These are phyloP conservation scores for Morella rubra DNA, from an alignment of 306 rosid genomes.

Conservation along the genomic window DNA sequence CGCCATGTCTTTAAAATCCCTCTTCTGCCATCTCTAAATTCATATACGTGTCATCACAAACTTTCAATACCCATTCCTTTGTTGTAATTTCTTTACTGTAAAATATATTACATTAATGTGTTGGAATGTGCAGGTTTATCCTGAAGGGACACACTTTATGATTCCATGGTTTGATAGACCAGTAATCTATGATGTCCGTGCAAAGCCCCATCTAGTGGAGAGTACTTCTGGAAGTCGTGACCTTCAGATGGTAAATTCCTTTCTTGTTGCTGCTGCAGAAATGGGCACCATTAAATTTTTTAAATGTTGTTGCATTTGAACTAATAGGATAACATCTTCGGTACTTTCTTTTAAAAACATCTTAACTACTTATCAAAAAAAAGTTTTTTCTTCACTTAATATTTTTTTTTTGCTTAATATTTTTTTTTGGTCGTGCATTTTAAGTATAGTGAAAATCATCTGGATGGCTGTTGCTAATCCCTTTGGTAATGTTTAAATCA, in stretches of 20 bases:
- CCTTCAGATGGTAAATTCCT: constrained; percentile 66
- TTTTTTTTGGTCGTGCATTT: background rate
- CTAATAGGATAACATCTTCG: too few relatives aligned
- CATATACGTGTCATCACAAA: background rate
- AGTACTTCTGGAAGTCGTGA: constrained; percentile 82
- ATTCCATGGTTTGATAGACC: constrained; percentile 94
- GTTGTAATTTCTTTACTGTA: background rate
- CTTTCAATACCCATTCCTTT: background rate
- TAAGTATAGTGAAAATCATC: background rate
- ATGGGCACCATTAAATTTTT: background rate
- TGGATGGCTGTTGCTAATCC: background rate
- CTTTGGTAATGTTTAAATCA: background rate
- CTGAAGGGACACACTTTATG: constrained; percentile 83
- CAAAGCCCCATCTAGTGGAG: constrained; percentile 67
- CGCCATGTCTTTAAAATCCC: background rate
- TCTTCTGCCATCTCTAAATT: constrained; percentile 2
- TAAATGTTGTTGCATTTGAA: background rate
- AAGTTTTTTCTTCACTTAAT: background rate
- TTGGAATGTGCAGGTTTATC: constrained; percentile 67
- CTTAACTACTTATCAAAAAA: too few relatives aligned
- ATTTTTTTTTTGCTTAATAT: too few relatives aligned
- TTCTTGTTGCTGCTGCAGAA: background rate
- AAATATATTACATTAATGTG: background rate
- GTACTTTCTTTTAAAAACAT: too few relatives aligned
- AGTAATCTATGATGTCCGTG: constrained; percentile 82